Base-by-base conservation (phyloP, 768 basidiomycete genomes). In the Termitomyces sp. region DNA sequence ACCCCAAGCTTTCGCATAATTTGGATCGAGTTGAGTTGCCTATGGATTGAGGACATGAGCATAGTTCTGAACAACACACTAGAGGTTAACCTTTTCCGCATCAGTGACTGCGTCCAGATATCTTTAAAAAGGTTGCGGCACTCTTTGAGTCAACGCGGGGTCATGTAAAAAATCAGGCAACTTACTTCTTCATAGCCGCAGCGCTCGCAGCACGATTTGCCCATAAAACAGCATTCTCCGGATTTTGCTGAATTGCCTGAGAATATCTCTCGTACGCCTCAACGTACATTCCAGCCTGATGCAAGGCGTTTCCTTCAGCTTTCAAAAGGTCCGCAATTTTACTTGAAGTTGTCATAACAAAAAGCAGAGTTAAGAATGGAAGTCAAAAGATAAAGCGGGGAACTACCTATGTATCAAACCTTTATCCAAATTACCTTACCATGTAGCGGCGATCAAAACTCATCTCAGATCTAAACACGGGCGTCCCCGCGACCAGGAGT, bases 201-300 rank as follows among this genome's bases (percentile, higher is more conserved):
- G 64, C 64, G 50, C 70, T 70, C n/a, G 77, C 78, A 3, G 78
- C 76, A 16, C 78, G 73, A 62, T 80, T 80, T 23, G 73, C 70
- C 58, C 73, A 77, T 17, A 78, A 63, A 5, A 80, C 62, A 0
- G 76, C 72, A 59, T 77, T 76, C 19, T 64, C 62, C 9, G 68
- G 68, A 35, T 74, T 69, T 54, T 67, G 63, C 48, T 67, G 67
- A 59, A 80, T 76, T 10, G 76, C 78, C 46, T 73, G 68, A 1
- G 73, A 67, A 59, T 77, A 80, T 54, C 76, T 77, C 7, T 64
- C 50, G 54, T 71, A 69, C 6, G 76, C 77, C 5, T 61, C 68
- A 17, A 56, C 49, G 56, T 70, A 76, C 27, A 73, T 59, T 34
- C 71, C 65, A 53, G 69, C 64, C 11, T 62, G 58, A 57, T 72